These are phyloP conservation scores for Catharanthus roseus DNA, from an alignment of 257 asterid genomes.

Conservation along the genomic window DNA sequence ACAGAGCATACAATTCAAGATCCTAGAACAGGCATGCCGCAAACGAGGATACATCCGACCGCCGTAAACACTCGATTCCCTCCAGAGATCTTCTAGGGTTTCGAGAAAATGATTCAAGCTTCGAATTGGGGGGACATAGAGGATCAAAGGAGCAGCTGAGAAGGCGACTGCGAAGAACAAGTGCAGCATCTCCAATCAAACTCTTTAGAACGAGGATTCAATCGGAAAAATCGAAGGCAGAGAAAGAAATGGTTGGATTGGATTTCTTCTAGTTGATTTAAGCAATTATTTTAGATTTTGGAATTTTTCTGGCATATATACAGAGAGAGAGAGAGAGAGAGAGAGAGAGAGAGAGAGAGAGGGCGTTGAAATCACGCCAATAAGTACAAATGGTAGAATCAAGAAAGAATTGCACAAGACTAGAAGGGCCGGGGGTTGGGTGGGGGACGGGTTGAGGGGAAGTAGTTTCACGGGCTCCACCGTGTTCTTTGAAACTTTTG, in stretches of 20 bases:
- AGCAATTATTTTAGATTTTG: not conserved
- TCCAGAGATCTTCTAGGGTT: slow-evolving; percentile 58
- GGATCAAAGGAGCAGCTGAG: slow-evolving; percentile 79
- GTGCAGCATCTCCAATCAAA: not conserved
- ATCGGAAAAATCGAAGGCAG: not conserved
- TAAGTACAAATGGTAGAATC: not conserved
- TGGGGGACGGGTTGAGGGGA: too few relatives aligned
- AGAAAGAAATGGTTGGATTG: not conserved
- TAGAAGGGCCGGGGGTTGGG: too few relatives aligned
- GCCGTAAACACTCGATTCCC: slow-evolving; percentile 56
- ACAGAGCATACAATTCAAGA: slow-evolving; percentile 51
- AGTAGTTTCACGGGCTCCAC: not conserved
- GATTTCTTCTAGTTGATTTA: not conserved
- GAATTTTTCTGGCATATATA: not conserved
- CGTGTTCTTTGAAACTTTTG: not conserved
- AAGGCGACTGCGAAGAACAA: slow-evolving; percentile 47
- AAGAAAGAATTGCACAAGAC: not conserved
- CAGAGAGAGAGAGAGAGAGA: too few relatives aligned
- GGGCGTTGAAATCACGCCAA: not conserved
- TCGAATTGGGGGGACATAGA: slow-evolving; percentile 81
- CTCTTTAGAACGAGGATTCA: not conserved
- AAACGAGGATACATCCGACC: slow-evolving; percentile 56
- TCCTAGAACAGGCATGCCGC: slow-evolving; percentile 61
- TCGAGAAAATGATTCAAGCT: slow-evolving; percentile 67
- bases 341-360: not conserved